phyloP scores from a whole-genome alignment of 495 filamentous ascomycete genomes.

The Pseudoneurospora amorphoporcata region DNA sequence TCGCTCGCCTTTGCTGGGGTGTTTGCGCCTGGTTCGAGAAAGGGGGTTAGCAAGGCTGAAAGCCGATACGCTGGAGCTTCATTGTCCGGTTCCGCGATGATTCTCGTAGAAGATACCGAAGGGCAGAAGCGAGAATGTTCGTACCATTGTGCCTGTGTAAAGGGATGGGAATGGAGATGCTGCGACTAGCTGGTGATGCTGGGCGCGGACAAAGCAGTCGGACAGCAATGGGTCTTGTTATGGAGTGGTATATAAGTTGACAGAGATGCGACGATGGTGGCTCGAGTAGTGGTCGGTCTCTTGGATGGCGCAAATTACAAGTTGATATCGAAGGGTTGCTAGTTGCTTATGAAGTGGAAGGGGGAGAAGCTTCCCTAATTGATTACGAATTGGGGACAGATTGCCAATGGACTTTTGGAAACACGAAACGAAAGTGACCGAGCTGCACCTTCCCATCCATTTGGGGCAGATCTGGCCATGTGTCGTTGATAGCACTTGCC shows the following conservation, averaged over 20 bases:
- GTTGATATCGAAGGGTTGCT: neutral
- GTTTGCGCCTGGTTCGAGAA: slow-evolving; percentile 66
- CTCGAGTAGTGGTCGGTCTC: neutral
- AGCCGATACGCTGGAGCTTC: neutral
- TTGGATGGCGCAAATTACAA: neutral
- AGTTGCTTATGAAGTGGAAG: neutral
- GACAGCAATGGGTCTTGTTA: neutral
- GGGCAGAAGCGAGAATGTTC: neutral
- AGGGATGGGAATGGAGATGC: neutral
- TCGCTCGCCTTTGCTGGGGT: slow-evolving; percentile 80
- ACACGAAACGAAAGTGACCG: neutral
- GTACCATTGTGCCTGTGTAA: slow-evolving; percentile 17
- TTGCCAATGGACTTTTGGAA: slow-evolving; percentile 8
- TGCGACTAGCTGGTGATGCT: neutral
- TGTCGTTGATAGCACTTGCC: slow-evolving; percentile 7
- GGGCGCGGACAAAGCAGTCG: neutral
- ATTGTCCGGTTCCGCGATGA: neutral
- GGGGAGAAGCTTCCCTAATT: neutral
- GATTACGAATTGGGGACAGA: slow-evolving; percentile 17
- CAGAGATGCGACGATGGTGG: neutral
- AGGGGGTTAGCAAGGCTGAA: neutral
- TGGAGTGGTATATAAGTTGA: neutral
- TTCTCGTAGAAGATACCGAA: neutral
- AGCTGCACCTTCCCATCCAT: neutral
- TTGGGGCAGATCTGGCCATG: slow-evolving; percentile 16